Percentiles rank a stretch among this genome's conserved stretches.
These are phyloP conservation scores for Limnomonas spitsbergensis DNA, from an alignment of 139 green algal species.

Conservation along the genomic window DNA sequence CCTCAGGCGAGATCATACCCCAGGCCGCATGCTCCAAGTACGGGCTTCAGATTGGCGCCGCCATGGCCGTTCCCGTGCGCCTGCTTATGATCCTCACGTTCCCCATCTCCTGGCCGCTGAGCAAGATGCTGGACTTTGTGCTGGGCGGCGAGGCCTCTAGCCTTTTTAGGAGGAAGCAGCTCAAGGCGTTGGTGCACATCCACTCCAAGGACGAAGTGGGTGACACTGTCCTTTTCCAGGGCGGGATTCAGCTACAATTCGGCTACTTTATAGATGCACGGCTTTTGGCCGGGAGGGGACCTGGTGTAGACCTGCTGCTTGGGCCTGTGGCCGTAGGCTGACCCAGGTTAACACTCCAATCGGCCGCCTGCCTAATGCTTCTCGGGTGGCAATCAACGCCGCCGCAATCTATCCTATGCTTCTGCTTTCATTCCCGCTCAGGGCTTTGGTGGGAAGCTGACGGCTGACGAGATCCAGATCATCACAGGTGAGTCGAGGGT, in stretches of 20 bases:
- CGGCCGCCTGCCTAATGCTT: too few relatives aligned
- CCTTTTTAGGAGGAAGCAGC: constrained; percentile 75
- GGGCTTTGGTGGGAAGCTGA: constrained; percentile 32
- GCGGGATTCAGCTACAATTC: too few relatives aligned
- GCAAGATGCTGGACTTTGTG: constrained; percentile 77
- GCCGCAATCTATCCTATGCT: too few relatives aligned
- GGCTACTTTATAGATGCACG: too few relatives aligned
- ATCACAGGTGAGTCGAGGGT: constrained; percentile 17
- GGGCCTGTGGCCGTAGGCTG: too few relatives aligned
- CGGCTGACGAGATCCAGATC: constrained; percentile 32
- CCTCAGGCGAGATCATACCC: constrained; percentile 66
- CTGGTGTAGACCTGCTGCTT: too few relatives aligned
- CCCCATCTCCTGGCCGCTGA: constrained; percentile 15
- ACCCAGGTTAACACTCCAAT: too few relatives aligned
- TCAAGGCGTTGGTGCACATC: constrained; percentile 54
- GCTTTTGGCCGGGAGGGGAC: too few relatives aligned
- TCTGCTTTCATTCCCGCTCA: too few relatives aligned
- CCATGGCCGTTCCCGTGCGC: constrained; percentile 17
- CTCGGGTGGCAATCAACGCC: too few relatives aligned
- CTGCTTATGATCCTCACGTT: constrained; percentile 18
- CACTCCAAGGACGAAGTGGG: constrained; percentile 18
- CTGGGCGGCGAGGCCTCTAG: constrained; percentile 66
- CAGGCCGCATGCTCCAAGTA: constrained; percentile 82
- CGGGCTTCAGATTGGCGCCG: constrained; percentile 49
- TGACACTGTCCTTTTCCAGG: too few relatives aligned